Percentiles rank a stretch among this genome's conserved stretches.
Evolutionary conservation across 2,329 filamentous ascomycete genomes (phyloP).

Genomic region (Epichloe aotearoae): DNA sequence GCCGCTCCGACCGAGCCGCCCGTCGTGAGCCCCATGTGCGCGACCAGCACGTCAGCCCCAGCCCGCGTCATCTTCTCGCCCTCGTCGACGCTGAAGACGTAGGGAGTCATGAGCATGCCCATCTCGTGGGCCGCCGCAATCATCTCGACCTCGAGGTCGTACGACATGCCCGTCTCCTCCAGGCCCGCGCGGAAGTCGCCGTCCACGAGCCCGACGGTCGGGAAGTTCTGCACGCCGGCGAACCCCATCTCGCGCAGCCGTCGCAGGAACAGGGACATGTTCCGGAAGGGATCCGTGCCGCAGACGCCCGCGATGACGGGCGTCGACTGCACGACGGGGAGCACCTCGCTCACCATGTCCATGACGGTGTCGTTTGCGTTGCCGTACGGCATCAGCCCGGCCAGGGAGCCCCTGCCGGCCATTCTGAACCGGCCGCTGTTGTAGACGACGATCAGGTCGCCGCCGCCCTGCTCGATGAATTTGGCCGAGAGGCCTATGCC

Average conservation of each 20-base stretch:
- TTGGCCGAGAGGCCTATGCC: constrained; percentile 60
- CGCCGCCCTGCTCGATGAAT: constrained; percentile 53
- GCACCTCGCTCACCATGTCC: constrained; percentile 55
- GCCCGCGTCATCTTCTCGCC: constrained; percentile 47
- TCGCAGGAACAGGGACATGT: constrained; percentile 44
- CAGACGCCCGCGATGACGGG: constrained; percentile 60
- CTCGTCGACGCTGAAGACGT: constrained; percentile 53
- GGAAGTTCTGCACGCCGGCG: constrained; percentile 60
- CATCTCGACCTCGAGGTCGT: constrained; percentile 53
- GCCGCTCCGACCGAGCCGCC: constrained; percentile 51
- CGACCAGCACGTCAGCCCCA: constrained; percentile 54
- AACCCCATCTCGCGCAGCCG: constrained; percentile 52
- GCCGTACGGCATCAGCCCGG: constrained; percentile 58
- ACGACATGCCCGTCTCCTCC: constrained; percentile 62
- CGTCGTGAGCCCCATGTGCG: constrained; percentile 56
- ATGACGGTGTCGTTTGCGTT: constrained; percentile 58
- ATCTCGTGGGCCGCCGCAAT: constrained; percentile 44
- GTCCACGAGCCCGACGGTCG: constrained; percentile 59
- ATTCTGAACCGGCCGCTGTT: constrained; percentile 62
- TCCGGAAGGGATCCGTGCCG: constrained; percentile 55
- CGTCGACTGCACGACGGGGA: constrained; percentile 49
- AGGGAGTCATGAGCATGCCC: constrained; percentile 54
- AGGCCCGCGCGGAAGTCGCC: constrained; percentile 53
- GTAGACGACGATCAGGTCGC: constrained; percentile 59
- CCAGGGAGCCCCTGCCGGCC: constrained; percentile 56